Percentiles rank a stretch among this genome's conserved stretches.
These are phyloP conservation scores for Diaporthe velutina DNA, from an alignment of 2,329 filamentous ascomycete genomes.

Conservation along the genomic window DNA sequence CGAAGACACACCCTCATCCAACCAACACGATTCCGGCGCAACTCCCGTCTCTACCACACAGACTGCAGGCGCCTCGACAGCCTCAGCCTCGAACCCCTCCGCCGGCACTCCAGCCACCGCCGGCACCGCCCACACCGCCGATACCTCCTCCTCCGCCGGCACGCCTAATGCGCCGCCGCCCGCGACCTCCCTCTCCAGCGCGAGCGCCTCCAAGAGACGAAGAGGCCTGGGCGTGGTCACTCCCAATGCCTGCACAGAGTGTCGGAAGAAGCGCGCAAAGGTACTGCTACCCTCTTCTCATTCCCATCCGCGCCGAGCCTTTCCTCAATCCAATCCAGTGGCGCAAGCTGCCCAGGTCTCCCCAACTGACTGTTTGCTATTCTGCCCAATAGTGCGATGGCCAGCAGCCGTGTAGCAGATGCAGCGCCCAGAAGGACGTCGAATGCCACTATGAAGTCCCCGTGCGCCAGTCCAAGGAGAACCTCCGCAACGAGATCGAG, in stretches of 20 bases:
- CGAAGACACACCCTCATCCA: slow-evolving; percentile 8
- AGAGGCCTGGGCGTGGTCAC: slow-evolving; percentile 69
- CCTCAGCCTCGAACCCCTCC: slow-evolving; percentile 21
- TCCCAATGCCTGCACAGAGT: slow-evolving; percentile 72
- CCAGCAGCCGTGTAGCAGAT: slow-evolving; percentile 67
- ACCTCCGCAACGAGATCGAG: slow-evolving; percentile 71
- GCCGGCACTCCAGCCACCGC: slow-evolving; percentile 24
- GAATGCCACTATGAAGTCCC: slow-evolving; percentile 74
- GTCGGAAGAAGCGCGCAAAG: slow-evolving; percentile 73
- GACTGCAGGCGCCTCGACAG: slow-evolving; percentile 28
- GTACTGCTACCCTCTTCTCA: slow-evolving; percentile 49
- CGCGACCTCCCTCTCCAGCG: slow-evolving; percentile 35
- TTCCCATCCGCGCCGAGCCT: background rate
- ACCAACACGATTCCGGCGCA: slow-evolving; percentile 7
- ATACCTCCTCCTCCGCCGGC: slow-evolving; percentile 46
- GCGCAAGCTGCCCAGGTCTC: slow-evolving; percentile 10
- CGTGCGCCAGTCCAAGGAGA: slow-evolving; percentile 74
- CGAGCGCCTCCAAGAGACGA: slow-evolving; percentile 60
- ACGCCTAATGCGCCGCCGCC: slow-evolving; percentile 41
- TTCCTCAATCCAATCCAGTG: background rate
- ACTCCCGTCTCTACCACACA: slow-evolving; percentile 26
- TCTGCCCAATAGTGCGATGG: slow-evolving; percentile 67
- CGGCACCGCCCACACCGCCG: slow-evolving; percentile 24
- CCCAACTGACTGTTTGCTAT: slow-evolving; percentile 22
- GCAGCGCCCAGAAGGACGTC: slow-evolving; percentile 64